phyloP scores from a whole-genome alignment of 2,329 filamentous ascomycete genomes.

The Leptosphaerulina australis region DNA sequence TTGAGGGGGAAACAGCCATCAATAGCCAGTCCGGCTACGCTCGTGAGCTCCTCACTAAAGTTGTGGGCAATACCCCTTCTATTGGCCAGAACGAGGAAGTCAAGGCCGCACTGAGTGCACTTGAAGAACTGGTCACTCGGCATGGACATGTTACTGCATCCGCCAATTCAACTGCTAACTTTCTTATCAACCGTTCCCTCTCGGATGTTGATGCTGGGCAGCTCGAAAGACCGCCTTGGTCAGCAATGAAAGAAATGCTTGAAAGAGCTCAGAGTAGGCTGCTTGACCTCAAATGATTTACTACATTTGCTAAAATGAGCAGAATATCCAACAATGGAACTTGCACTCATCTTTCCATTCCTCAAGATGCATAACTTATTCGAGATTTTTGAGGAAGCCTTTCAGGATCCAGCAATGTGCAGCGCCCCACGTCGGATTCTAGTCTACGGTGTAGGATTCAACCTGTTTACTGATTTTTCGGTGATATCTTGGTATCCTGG shows the following conservation, averaged over 20 bases:
- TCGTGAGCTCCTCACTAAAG: conserved; percentile 51
- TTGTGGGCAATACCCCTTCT: conserved; percentile 45
- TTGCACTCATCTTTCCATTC: conserved; percentile 42
- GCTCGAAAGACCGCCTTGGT: conserved; percentile 43
- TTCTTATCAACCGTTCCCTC: conserved; percentile 33
- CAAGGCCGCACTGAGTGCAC: conserved; percentile 39
- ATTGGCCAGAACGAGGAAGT: conserved; percentile 45
- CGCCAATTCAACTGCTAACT: conserved; percentile 13
- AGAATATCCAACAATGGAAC: conserved; percentile 43
- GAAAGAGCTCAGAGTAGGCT: conserved; percentile 4
- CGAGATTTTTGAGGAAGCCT: conserved; percentile 36
- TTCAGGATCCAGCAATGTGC: conserved; percentile 26
- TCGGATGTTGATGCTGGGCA: conserved; percentile 34
- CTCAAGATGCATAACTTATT: conserved; percentile 36
- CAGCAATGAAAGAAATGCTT: conserved; percentile 28
- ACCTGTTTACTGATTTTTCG: conserved; percentile 38
- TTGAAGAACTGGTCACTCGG: conserved; percentile 42
- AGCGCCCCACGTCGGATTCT: conserved; percentile 34
- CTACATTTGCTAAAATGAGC: conserved; percentile 3
- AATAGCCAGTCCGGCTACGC: conserved; percentile 57
- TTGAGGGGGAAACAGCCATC: conserved; percentile 59
- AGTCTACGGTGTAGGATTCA: conserved; percentile 39
- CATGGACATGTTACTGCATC: conserved; percentile 29
- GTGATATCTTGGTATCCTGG: conserved; percentile 17
- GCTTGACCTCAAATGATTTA: neutral